Evolutionary conservation across 2,329 filamentous ascomycete genomes (phyloP), one percentile per base, ranked within the genome.

Genomic region (Stachybotrys elegans): DNA sequence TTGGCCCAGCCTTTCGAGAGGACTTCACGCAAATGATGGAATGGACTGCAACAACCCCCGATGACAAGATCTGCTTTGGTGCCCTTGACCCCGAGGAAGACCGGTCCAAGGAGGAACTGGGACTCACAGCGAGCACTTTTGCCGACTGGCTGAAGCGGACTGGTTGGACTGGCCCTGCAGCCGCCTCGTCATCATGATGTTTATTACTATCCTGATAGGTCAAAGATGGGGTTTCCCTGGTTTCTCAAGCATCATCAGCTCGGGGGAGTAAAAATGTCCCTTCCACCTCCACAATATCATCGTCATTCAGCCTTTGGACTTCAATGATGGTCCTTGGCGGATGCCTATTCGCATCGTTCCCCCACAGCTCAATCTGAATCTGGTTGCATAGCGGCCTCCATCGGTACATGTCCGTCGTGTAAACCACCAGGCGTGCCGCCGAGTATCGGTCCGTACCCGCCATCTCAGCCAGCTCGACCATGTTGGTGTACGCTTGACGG

Each of bases 351-450:
- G 51, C 32, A 22, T 60, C 55, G 5, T 55, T 46, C 3, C 56
- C 55, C 61, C 58, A 63, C 1, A 63, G 39, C 44, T 63, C 58
- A 6, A 56, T 40, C 37, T 63, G 60, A 4, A 53, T 56, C 29
- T 57, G 49, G 37, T 64, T 63, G 34, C 54, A 57, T 47, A 64
- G 43, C 14, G 60, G 61, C 19, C 62, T 47, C 31, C 60, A 64
- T 4, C 56, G 49, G 41, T 56, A 60, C 60, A 65, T 62, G 32
- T 63, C 61, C 2, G 58, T 61, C 5, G 56, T 55, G 41, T 62
- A 39, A 25, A 39, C 37, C 20, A 39, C 37, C 8, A 39, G 22
- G 20, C 37, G 37, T 5, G 22, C 19, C 6, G 20, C 13, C 5
- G 20, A 22, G 21, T 39, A 62, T 12, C 63, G 43, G 11, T 61